Evolutionary conservation across 345 rosid species (phyloP).

Genomic region (Euphorbia lathyris): DNA sequence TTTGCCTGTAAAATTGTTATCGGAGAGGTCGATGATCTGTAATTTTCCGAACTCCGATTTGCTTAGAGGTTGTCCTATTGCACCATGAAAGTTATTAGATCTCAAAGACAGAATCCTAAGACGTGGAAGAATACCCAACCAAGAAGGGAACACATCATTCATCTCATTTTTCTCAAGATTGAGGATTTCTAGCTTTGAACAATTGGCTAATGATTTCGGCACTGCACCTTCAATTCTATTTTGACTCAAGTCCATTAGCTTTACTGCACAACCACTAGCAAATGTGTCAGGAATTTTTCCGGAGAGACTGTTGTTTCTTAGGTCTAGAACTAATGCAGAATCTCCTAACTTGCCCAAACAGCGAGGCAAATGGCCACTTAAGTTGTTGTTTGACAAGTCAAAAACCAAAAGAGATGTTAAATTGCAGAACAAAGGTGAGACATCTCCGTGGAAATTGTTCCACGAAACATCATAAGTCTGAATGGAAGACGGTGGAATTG

Average conservation of each 20-base stretch:
- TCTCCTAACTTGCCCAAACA: constrained; percentile 1
- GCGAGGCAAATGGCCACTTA: not conserved
- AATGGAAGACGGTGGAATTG: not conserved
- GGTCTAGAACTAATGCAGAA: not conserved
- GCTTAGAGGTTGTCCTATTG: not conserved
- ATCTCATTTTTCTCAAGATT: constrained; percentile 4
- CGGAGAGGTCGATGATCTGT: constrained; percentile 8
- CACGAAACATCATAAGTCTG: not conserved
- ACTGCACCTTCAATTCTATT: constrained; percentile 18
- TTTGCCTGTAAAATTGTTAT: constrained; percentile 7
- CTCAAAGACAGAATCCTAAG: not conserved
- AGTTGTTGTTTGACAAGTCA: not conserved
- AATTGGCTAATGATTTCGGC: constrained; percentile 1
- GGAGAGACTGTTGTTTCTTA: not conserved
- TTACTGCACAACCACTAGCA: not conserved
- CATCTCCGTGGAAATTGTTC: not conserved
- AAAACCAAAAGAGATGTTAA: not conserved
- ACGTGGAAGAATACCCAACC: not conserved
- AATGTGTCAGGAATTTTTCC: not conserved
- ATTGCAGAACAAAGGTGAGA: not conserved
- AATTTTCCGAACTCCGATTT: not conserved
- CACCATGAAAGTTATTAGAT: constrained; percentile 2
- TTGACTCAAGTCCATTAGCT: not conserved
- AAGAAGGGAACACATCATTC: constrained; percentile 8
- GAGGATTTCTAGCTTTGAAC: constrained; percentile 4